Conservation (phyloP, 495 filamentous ascomycete species). For the Corynascus novoguineensis region DNA sequence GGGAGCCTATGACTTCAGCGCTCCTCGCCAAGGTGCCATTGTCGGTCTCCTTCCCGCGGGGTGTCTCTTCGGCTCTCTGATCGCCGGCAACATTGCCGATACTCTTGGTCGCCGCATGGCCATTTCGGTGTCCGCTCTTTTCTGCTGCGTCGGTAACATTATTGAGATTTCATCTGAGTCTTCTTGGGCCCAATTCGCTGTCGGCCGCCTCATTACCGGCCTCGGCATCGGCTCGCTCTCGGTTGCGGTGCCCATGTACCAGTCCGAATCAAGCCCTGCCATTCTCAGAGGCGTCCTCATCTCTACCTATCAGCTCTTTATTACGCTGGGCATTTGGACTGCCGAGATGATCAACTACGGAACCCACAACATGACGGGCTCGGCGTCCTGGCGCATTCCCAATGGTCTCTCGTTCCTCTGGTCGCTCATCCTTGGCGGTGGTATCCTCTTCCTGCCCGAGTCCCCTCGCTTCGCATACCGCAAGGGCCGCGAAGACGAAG, state of each 20-base stretch:
- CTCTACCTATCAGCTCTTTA: constrained; percentile 77
- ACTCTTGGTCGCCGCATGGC: constrained; percentile 41
- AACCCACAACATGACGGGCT: constrained; percentile 47
- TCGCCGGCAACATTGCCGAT: constrained; percentile 54
- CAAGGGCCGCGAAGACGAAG: constrained; percentile 58
- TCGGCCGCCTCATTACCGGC: constrained; percentile 57
- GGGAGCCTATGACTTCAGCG: constrained; percentile 38
- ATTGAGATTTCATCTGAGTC: constrained; percentile 55
- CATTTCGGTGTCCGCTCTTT: constrained; percentile 53
- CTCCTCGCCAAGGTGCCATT: constrained; percentile 49
- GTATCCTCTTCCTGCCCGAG: constrained; percentile 67
- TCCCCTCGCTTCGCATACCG: constrained; percentile 67
- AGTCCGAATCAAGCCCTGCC: constrained; percentile 60
- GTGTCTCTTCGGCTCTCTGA: constrained; percentile 62
- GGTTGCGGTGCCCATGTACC: constrained; percentile 69
- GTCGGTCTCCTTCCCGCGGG: constrained; percentile 59
- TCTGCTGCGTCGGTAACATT: constrained; percentile 63
- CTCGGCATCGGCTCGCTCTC: constrained; percentile 66
- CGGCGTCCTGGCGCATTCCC: constrained; percentile 70
- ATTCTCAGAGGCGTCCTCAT: constrained; percentile 65
- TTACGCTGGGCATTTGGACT: constrained; percentile 79
- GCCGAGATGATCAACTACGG: constrained; percentile 80
- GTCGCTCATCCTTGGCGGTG: constrained; percentile 64
- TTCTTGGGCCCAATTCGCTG: constrained; percentile 48
- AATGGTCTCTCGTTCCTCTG: constrained; percentile 76